Evolutionary conservation across 257 asterid species (phyloP).

Genomic region (Capsicum rhomboideum): DNA sequence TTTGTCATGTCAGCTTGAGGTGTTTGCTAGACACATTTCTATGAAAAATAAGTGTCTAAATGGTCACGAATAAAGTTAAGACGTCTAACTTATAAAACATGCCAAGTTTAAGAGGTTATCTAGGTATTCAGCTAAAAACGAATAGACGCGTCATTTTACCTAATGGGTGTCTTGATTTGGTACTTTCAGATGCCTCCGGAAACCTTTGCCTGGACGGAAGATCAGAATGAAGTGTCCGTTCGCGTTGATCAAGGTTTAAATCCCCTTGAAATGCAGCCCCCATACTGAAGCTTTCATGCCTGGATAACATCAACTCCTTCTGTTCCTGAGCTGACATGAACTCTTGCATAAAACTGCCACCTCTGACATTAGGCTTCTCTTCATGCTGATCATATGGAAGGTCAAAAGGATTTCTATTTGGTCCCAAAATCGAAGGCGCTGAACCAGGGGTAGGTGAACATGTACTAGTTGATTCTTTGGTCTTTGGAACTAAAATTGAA

Average conservation of each 20-base stretch:
- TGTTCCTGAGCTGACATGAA: slow-evolving; percentile 27
- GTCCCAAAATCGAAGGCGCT: slow-evolving; percentile 69
- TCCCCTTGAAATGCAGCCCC: slow-evolving; percentile 29
- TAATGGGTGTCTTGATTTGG: slow-evolving; percentile 13
- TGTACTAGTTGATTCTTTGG: background rate
- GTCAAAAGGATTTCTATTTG: slow-evolving; percentile 73
- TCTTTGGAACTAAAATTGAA: slow-evolving; percentile 39
- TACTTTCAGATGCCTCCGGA: slow-evolving; percentile 1
- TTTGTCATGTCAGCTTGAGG: no score
- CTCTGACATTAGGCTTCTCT: slow-evolving; percentile 78
- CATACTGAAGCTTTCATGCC: slow-evolving; percentile 59
- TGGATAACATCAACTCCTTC: slow-evolving; percentile 40
- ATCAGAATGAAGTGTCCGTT: slow-evolving; percentile 4
- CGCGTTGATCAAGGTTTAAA: slow-evolving; percentile 9
- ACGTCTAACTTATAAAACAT: no score
- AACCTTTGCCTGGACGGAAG: slow-evolving; percentile 14
- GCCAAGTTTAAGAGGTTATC: no score
- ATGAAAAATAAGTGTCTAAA: no score
- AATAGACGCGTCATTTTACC: slow-evolving; percentile 20
- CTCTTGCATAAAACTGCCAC: slow-evolving; percentile 68
- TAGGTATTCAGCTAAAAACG: no score
- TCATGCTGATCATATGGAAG: slow-evolving; percentile 91
- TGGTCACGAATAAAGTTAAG: no score
- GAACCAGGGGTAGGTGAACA: slow-evolving; percentile 68
- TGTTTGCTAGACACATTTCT: no score